Evolutionary conservation across 257 asterid species (phyloP).

Genomic region (Galeopsis tetrahit): DNA sequence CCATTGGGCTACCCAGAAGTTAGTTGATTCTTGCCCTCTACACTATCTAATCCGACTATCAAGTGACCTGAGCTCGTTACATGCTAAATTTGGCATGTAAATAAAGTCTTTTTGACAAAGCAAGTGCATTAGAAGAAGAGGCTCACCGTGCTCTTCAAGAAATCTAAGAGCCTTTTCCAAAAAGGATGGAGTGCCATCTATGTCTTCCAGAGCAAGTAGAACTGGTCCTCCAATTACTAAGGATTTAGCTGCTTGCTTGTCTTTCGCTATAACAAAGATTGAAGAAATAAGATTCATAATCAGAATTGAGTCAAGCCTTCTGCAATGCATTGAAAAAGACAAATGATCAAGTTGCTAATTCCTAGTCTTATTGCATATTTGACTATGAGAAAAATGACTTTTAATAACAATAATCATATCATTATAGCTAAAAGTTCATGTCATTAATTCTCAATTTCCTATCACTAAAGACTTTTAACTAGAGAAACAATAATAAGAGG

Average conservation of each 20-base stretch:
- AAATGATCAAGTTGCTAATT: neutral
- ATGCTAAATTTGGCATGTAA: neutral
- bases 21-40: no score
- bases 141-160: slow-evolving; percentile 85
- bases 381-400: neutral
- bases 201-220: slow-evolving; percentile 96
- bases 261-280: slow-evolving; percentile 57
- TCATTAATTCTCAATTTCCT: no score
- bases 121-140: slow-evolving; percentile 26
- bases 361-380: slow-evolving; percentile 15
- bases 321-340: slow-evolving; percentile 7
- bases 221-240: slow-evolving; percentile 90
- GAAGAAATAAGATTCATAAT: slow-evolving; percentile 19
- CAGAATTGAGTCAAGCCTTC: no score
- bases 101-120: slow-evolving; percentile 8
- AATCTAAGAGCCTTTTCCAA: slow-evolving; percentile 96
- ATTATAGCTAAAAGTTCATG: no score
- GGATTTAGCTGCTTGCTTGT: slow-evolving; percentile 72
- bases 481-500: no score
- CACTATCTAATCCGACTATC: no score
- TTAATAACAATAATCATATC: no score
- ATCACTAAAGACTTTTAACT: no score
- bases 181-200: slow-evolving; percentile 96
- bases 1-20: no score
- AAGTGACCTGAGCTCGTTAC: no score